Base-by-base conservation (phyloP, 768 basidiomycete species). In the Leucosporidium scottii region DNA sequence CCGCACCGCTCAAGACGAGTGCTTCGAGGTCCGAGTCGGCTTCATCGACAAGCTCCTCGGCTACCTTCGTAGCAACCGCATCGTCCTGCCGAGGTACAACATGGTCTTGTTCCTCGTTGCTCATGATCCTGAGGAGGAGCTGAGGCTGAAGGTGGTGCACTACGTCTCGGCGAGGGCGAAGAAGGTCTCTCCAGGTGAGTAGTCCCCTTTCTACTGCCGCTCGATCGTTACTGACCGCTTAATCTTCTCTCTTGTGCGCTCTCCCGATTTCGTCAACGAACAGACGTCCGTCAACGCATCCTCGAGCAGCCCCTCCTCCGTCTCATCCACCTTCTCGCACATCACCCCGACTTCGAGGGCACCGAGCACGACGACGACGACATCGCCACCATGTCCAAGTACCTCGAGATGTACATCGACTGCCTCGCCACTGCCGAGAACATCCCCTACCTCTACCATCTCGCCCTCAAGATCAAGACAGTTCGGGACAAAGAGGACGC, bases 331-430 rank as follows among this genome's bases (percentile, higher is more conserved):
- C 78, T 93, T 0, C 82, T 98, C 7, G 91, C 93, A 0, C 93
- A 96, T 76, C 96, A 99, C 76, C 94, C 94, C 6, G 96, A 99
- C 78, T 93, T 92, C 74, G 68, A 65, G 1, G 83, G 82, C 49
- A 81, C 82, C 3, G 66, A 64, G 0, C 82, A 81, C 54, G 81
- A 82, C 3, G 82, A 84, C 48, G 88, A 89, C 44, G 86, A 86
- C 51, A 77, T 93, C 48, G 81, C 84, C 44, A 87, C 89, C 74
- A 87, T 92, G 73, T 86, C 88, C 28, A 90, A 87, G 92, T 94
- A 96, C 78, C 82, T 98, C 65, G 85, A 89, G 34, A 88, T 93
- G 74, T 98, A 90, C 77, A 82, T 97, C 17, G 87, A 90, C 57
- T 82, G 85, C 62, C 79, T 98, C 25, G 86, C 84, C 27, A 85